These are phyloP conservation scores for Fusarium xylarioides DNA, from an alignment of 2,329 filamentous ascomycete genomes.

Conservation along the genomic window DNA sequence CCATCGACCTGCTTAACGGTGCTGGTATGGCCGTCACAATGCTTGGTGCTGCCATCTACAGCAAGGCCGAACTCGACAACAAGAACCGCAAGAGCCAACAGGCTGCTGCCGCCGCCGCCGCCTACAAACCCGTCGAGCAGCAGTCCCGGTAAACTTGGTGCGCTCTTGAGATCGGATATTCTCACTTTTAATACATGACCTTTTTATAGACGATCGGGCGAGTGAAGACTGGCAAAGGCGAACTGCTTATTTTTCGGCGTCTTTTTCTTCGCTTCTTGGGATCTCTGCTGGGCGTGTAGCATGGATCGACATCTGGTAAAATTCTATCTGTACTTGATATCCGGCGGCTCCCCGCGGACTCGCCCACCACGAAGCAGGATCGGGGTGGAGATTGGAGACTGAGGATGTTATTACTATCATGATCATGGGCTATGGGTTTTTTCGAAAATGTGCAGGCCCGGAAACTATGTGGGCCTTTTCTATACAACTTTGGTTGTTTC, in stretches of 20 bases:
- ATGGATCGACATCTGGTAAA: slow-evolving; percentile 15
- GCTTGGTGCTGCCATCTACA: slow-evolving; percentile 65
- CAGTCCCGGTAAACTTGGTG: slow-evolving; percentile 35
- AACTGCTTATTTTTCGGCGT: slow-evolving; percentile 30
- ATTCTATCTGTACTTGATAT: slow-evolving; percentile 30
- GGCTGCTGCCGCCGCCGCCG: slow-evolving; percentile 42
- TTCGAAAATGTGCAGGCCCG: slow-evolving; percentile 30
- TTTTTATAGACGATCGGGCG: slow-evolving; percentile 39
- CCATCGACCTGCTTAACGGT: slow-evolving; percentile 62
- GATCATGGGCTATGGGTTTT: slow-evolving; percentile 42
- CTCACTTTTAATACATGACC: slow-evolving; percentile 41
- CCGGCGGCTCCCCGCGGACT: slow-evolving; percentile 14
- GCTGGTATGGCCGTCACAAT: slow-evolving; percentile 65
- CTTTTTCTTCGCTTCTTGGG: slow-evolving; percentile 22
- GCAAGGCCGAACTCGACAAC: slow-evolving; percentile 63
- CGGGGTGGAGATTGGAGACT: slow-evolving; percentile 20
- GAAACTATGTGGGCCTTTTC: slow-evolving; percentile 30
- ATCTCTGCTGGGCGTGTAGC: slow-evolving; percentile 6
- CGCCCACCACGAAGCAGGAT: slow-evolving; percentile 8
- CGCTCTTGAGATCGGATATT: slow-evolving; percentile 16
- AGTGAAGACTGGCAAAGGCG: slow-evolving; percentile 21
- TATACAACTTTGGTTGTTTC: slow-evolving; percentile 27
- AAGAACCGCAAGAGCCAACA: slow-evolving; percentile 48
- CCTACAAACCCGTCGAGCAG: slow-evolving; percentile 51
- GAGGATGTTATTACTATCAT: slow-evolving; percentile 36